Percentiles rank a stretch among this genome's conserved stretches.
phyloP scores from a whole-genome alignment of 83 land plant genomes.

The Picea engelmannii region DNA sequence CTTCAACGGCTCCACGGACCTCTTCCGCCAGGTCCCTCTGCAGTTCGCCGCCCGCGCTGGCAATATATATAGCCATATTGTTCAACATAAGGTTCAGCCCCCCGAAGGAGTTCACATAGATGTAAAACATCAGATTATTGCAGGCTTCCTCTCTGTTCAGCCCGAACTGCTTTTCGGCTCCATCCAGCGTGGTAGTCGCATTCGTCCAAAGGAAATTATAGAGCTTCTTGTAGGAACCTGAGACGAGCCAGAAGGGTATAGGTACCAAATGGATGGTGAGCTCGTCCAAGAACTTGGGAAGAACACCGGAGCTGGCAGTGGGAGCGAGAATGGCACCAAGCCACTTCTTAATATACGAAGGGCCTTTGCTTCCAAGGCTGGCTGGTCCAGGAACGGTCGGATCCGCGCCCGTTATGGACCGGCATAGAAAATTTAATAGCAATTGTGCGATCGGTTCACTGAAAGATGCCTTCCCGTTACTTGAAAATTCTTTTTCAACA shows the following conservation, averaged over 20 bases:
- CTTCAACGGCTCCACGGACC: too few relatives aligned
- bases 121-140: background rate
- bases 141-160: background rate
- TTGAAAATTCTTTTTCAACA: background rate
- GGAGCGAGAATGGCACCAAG: background rate
- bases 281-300: slow-evolving; percentile 57
- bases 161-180: slow-evolving; percentile 26
- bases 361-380: background rate
- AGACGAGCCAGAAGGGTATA: slow-evolving; percentile 54
- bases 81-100: slow-evolving; percentile 1
- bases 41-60: too few relatives aligned
- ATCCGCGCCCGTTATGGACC: background rate
- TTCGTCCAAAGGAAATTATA: too few relatives aligned
- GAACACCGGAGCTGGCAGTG: background rate
- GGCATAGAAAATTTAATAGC: background rate
- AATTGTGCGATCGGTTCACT: background rate
- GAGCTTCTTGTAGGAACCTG: too few relatives aligned
- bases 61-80: too few relatives aligned
- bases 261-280: slow-evolving; percentile 28
- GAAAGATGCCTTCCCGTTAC: background rate
- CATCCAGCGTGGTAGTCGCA: slow-evolving; percentile 23
- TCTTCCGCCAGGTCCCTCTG: too few relatives aligned
- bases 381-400: background rate
- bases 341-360: background rate
- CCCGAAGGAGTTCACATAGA: slow-evolving; percentile 46